Evolutionary conservation across 2,329 filamentous ascomycete genomes (phyloP).

Genomic region (Fusarium mangiferae): DNA sequence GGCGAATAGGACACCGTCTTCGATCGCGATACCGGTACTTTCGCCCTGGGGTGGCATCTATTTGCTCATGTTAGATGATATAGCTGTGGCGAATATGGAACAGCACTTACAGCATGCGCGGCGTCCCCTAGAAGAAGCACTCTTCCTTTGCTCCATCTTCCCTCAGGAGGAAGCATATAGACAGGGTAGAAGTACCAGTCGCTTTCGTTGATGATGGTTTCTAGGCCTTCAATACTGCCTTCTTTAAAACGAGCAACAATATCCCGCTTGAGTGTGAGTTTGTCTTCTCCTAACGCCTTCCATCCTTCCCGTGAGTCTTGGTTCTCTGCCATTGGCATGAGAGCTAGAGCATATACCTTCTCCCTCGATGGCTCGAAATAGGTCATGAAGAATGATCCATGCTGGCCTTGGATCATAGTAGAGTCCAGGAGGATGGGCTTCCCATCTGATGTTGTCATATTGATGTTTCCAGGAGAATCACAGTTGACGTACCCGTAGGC

Average conservation of each 20-base stretch:
- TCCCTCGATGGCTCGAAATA: accelerated
- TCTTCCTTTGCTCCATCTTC: neutral
- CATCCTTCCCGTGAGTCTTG: neutral
- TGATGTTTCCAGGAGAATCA: neutral
- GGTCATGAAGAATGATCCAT: neutral
- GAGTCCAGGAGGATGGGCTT: neutral
- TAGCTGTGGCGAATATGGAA: accelerated
- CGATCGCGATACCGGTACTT: neutral
- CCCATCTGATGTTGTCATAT: accelerated
- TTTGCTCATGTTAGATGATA: accelerated
- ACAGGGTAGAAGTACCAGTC: neutral
- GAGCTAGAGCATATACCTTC: neutral
- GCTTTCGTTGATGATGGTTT: accelerated
- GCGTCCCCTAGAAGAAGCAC: neutral
- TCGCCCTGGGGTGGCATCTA: neutral
- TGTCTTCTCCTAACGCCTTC: neutral
- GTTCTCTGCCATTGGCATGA: neutral
- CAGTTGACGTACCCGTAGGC: neutral
- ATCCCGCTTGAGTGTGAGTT: accelerated
- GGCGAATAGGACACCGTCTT: neutral
- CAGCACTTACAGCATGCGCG: neutral
- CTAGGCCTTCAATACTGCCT: neutral
- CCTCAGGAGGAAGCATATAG: neutral
- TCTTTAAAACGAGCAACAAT: accelerated
- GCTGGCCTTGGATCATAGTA: accelerated